Base-by-base conservation (phyloP, 2,329 filamentous ascomycete species). In the Diaporthe humulicola region DNA sequence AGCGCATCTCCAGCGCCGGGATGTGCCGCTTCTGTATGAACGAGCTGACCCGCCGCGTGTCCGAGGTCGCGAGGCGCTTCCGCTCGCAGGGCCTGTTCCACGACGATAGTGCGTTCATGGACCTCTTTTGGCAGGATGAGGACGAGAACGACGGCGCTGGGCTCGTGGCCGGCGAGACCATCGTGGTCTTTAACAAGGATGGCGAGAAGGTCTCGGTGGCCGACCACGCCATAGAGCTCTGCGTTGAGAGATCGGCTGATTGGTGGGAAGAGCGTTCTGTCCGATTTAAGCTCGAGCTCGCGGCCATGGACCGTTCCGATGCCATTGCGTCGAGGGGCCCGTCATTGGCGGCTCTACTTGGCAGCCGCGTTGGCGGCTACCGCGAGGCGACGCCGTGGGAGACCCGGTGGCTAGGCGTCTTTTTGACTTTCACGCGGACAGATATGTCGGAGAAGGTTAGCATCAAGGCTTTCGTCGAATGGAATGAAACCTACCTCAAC, bases 191-290 rank as follows among this genome's bases (percentile, higher is more conserved):
- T 10, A 10, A 9, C 40, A 17, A 25, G 9, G 12, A 9, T 5
- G 28, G 28, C 10, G 2, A 8, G 9, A 66, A 66, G 60, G 2
- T 66, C 4, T 30, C 40, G 4, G 40, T 66, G 9, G 40, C 10
- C 8, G 60, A 66, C 28, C 42, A 66, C 28, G 28, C 22, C 42
- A 28, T 2, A 17, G 40, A 66, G 17, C 25, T 33, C 42, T 14
- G 5, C 28, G 9, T 3, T 1, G 19, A 33, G 19, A 28, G 2
- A 28, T 14, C 28, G 4, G 2, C 10, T 9, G 17, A 1, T 1
- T 66, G 60, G 60, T 33, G 60, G 28, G 4, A 9, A 8, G 40
- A 66, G 17, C 25, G 60, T 1, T 3, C 9, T 2, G 5, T 22
- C 1, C 5, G 28, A 1, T 66, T 64, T 17, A 2, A 8, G 19